Percentiles rank a stretch among this genome's conserved stretches.
phyloP scores from a whole-genome alignment of 2,329 filamentous ascomycete species.

The Neonectria magnoliae region DNA sequence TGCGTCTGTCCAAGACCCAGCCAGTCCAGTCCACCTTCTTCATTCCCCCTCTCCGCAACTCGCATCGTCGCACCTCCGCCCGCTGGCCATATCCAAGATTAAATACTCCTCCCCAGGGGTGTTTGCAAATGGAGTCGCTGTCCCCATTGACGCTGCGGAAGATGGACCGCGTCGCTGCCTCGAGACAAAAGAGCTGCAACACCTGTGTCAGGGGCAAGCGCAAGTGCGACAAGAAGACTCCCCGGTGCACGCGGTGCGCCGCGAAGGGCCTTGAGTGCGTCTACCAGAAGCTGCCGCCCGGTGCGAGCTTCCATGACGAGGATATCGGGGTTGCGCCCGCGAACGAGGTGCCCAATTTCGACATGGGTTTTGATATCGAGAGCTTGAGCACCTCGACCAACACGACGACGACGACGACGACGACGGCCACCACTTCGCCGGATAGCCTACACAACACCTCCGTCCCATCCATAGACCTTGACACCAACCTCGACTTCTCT shows the following conservation, averaged over 20 bases:
- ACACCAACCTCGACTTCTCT: conserved; percentile 47
- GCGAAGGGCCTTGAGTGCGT: conserved; percentile 54
- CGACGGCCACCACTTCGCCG: conserved; percentile 37
- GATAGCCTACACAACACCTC: conserved; percentile 42
- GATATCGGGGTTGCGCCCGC: conserved; percentile 26
- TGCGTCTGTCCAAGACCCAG: neutral
- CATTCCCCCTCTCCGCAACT: neutral
- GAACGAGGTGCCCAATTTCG: conserved; percentile 46
- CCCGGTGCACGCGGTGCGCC: conserved; percentile 55
- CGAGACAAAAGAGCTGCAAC: conserved; percentile 62
- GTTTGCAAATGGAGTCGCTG: conserved; percentile 40
- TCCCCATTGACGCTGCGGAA: conserved; percentile 42
- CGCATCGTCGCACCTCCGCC: neutral
- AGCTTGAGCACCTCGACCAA: conserved; percentile 43
- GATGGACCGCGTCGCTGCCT: conserved; percentile 50
- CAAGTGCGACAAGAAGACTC: conserved; percentile 57
- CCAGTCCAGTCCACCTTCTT: neutral
- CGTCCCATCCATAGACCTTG: conserved; percentile 38
- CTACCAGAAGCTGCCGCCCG: conserved; percentile 51
- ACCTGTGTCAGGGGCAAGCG: conserved; percentile 59
- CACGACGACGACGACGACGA: conserved; percentile 25
- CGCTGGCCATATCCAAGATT: conserved; percentile 12
- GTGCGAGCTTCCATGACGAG: conserved; percentile 35
- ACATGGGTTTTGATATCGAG: conserved; percentile 51
- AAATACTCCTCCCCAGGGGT: conserved; percentile 2